These are phyloP conservation scores for Escallonia herrerae DNA, from an alignment of 129 eudicot genomes.

Conservation along the genomic window DNA sequence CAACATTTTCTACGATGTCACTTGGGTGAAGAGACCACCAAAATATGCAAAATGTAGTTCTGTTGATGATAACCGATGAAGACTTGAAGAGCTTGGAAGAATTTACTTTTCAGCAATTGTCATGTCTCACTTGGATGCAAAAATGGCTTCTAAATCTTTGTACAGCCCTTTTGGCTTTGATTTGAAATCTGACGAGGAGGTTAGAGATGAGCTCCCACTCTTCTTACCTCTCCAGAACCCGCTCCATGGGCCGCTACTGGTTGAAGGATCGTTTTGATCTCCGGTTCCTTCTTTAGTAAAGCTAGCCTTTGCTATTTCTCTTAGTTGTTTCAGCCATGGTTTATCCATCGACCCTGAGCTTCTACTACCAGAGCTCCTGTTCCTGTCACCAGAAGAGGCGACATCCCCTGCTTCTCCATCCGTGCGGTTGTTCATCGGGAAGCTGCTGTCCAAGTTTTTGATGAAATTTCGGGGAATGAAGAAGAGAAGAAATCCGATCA, in stretches of 20 bases:
- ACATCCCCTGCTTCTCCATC: constrained; percentile 11
- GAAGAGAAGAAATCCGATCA: constrained; percentile 55
- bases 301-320: constrained; percentile 79
- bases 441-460: constrained; percentile 31
- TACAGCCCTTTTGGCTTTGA: constrained; percentile 57
- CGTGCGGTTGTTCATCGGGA: constrained; percentile 20
- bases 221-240: constrained; percentile 58
- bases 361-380: constrained; percentile 37
- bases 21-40: too few species aligned
- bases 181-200: constrained; percentile 48
- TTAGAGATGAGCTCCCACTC: constrained; percentile 58
- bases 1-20: too few species aligned
- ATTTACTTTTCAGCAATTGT: neutral
- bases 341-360: constrained; percentile 44
- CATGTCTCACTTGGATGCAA: constrained; percentile 44
- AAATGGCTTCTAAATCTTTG: constrained; percentile 88
- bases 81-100: neutral
- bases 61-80: too few species aligned
- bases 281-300: constrained; percentile 42
- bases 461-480: constrained; percentile 43
- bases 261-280: constrained; percentile 50
- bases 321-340: constrained; percentile 73
- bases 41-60: too few species aligned
- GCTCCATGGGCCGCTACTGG: constrained; percentile 57
- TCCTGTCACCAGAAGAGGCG: constrained; percentile 19